Conservation (phyloP, 2,329 filamentous ascomycete species). For the Trichophyton benhamiae region DNA sequence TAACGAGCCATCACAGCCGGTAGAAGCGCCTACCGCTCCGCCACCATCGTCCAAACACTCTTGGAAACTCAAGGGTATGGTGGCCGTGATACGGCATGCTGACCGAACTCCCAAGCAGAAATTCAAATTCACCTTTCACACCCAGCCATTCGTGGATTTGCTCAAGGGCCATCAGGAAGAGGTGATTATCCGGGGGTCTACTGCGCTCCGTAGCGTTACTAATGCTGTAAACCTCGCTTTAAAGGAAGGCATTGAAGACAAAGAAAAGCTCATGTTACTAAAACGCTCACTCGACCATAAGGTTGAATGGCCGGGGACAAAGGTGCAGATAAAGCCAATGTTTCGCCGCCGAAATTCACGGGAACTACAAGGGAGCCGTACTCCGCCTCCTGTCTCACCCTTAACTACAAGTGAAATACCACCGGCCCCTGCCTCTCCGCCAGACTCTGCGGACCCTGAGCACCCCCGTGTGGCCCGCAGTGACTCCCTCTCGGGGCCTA, state of each 20-base stretch:
- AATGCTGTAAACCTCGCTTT: slow-evolving; percentile 75
- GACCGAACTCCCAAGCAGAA: slow-evolving; percentile 98
- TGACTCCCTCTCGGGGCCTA: slow-evolving; percentile 79
- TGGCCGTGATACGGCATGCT: slow-evolving; percentile 89
- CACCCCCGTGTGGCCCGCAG: slow-evolving; percentile 46
- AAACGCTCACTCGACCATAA: slow-evolving; percentile 85
- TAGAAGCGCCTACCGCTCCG: slow-evolving; percentile 32
- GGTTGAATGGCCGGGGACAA: slow-evolving; percentile 85
- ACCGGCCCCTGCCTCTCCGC: slow-evolving; percentile 10
- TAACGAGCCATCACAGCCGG: not conserved
- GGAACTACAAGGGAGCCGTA: slow-evolving; percentile 31
- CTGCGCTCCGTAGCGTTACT: slow-evolving; percentile 76
- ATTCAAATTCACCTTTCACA: slow-evolving; percentile 98
- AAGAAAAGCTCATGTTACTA: slow-evolving; percentile 70
- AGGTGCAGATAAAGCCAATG: slow-evolving; percentile 99
- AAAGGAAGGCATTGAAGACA: slow-evolving; percentile 68
- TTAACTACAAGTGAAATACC: slow-evolving; percentile 9
- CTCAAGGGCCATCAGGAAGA: slow-evolving; percentile 94
- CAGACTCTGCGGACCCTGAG: slow-evolving; percentile 17
- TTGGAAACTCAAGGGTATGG: slow-evolving; percentile 96
- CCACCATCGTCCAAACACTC: slow-evolving; percentile 71
- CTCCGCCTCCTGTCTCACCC: slow-evolving; percentile 10
- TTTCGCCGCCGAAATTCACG: slow-evolving; percentile 77
- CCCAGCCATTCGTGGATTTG: slow-evolving; percentile 85
- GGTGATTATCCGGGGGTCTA: slow-evolving; percentile 82